A percentile compares a stretch with the other conserved stretches of the same genome.
Evolutionary conservation across 306 rosid genomes (phyloP).

Genomic region (Trifolium pratense): DNA sequence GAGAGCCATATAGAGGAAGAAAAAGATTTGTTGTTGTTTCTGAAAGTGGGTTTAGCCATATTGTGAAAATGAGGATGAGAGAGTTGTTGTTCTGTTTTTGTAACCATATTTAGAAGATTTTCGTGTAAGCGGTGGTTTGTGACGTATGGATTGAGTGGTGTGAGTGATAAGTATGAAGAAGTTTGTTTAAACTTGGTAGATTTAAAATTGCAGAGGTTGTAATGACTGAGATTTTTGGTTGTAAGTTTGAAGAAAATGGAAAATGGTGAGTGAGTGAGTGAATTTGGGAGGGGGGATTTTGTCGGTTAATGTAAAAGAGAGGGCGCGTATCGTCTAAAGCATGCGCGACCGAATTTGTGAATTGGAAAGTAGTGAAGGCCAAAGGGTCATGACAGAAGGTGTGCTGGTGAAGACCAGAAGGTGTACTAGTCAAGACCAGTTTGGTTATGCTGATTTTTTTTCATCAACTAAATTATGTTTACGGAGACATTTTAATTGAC

Average conservation of each 20-base stretch:
- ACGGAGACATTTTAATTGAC: too few species aligned
- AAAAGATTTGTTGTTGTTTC: constrained; percentile 43
- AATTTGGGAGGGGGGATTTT: neutral
- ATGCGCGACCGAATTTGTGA: neutral
- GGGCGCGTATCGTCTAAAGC: neutral
- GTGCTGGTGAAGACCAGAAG: too few species aligned
- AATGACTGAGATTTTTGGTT: neutral
- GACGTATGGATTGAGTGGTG: neutral
- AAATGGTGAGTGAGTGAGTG: neutral
- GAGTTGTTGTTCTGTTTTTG: constrained; percentile 41
- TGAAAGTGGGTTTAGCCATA: constrained; percentile 54
- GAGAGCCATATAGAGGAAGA: constrained; percentile 47
- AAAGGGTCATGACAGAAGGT: too few species aligned
- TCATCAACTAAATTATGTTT: too few species aligned
- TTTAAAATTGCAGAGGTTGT: neutral
- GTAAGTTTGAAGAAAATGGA: neutral
- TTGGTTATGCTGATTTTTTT: too few species aligned
- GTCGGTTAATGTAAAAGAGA: neutral
- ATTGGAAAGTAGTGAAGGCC: neutral
- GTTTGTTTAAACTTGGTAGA: neutral
- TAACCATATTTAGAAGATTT: constrained; percentile 43
- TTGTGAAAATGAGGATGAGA: constrained; percentile 31
- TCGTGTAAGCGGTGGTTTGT: neutral
- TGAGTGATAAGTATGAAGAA: neutral
- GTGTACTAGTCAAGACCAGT: too few species aligned